Conservation (phyloP, 441 rosid genomes). For the Croton setiger region DNA sequence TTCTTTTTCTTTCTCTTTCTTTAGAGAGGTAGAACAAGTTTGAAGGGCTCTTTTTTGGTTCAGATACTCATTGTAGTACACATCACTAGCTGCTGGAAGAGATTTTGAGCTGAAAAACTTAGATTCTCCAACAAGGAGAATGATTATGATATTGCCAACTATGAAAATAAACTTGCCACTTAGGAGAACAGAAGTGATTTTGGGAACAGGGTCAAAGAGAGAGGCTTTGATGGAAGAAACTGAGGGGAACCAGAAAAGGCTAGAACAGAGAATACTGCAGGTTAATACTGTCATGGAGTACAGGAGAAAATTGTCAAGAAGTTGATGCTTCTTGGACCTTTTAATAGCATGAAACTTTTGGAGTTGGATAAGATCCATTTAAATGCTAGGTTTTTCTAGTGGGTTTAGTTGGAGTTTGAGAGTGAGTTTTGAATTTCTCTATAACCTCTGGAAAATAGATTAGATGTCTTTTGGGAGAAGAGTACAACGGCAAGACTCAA, state of each 20-base stretch:
- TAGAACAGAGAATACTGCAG: conserved; percentile 29
- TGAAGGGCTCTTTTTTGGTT: conserved; percentile 26
- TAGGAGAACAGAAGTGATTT: conserved; percentile 25
- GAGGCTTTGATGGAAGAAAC: conserved; percentile 22
- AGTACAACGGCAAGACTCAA: conserved; percentile 22
- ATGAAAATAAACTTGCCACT: conserved; percentile 43
- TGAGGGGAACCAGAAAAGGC: conserved; percentile 33
- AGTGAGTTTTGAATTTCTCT: conserved; percentile 9
- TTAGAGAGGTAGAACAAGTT: conserved; percentile 17
- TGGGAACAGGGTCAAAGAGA: conserved; percentile 28
- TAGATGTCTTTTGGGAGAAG: conserved; percentile 8
- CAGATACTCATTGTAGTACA: conserved; percentile 39
- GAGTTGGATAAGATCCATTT: conserved; percentile 31
- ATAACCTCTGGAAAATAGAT: conserved; percentile 11
- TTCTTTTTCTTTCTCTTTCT: conserved; percentile 14
- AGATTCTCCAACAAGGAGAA: conserved; percentile 48
- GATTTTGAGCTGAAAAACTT: conserved; percentile 24
- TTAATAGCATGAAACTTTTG: conserved; percentile 34
- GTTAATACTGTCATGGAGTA: conserved; percentile 26
- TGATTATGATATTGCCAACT: conserved; percentile 48
- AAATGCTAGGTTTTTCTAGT: neutral
- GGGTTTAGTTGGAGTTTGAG: neutral
- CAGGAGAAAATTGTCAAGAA: conserved; percentile 28
- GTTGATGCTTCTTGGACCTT: conserved; percentile 35
- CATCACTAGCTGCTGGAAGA: conserved; percentile 16